A percentile compares a stretch with the other conserved stretches of the same genome.
Evolutionary conservation across 176 grass and related monocot genomes (phyloP).

Genomic region (Luzula sylvatica): DNA sequence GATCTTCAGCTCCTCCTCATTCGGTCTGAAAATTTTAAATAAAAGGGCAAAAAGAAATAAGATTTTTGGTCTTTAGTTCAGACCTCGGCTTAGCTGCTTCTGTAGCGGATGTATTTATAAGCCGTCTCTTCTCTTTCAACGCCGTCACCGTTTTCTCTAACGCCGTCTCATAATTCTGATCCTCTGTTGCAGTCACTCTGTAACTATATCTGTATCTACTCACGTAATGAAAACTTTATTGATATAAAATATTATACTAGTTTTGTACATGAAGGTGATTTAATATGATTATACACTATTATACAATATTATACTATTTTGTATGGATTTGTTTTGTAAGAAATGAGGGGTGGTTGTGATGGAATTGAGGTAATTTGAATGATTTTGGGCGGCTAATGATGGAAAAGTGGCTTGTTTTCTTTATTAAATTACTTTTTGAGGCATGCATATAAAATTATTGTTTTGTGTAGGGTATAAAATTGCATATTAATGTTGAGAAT

Average conservation of each 20-base stretch:
- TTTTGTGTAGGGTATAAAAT: too few species aligned
- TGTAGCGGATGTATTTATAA: conserved; percentile 15
- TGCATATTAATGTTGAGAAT: too few species aligned
- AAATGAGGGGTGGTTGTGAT: conserved; percentile 9
- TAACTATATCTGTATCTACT: too few species aligned
- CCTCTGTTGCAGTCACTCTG: neutral
- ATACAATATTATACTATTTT: too few species aligned
- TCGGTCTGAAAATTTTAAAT: neutral
- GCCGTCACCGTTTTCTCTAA: conserved; percentile 5
- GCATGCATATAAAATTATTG: too few species aligned
- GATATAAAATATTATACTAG: too few species aligned
- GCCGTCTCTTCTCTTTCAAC: conserved; percentile 19
- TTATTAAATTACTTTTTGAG: neutral
- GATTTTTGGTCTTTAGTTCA: conserved; percentile 21
- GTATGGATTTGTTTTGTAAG: conserved; percentile 14
- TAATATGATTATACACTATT: too few species aligned
- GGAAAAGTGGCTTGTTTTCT: neutral
- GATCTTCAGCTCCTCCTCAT: conserved; percentile 7
- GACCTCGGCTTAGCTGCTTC: conserved; percentile 15
- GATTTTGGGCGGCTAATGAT: conserved; percentile 9
- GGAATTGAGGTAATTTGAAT: conserved; percentile 16
- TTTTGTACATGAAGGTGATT: too few species aligned
- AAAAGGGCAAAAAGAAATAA: neutral
- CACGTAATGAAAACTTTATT: too few species aligned
- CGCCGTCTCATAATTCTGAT: neutral